A percentile compares a stretch with the other conserved stretches of the same genome.
Evolutionary conservation across 805 yeast genomes (phyloP).

Genomic region (Candida odintsovae): DNA sequence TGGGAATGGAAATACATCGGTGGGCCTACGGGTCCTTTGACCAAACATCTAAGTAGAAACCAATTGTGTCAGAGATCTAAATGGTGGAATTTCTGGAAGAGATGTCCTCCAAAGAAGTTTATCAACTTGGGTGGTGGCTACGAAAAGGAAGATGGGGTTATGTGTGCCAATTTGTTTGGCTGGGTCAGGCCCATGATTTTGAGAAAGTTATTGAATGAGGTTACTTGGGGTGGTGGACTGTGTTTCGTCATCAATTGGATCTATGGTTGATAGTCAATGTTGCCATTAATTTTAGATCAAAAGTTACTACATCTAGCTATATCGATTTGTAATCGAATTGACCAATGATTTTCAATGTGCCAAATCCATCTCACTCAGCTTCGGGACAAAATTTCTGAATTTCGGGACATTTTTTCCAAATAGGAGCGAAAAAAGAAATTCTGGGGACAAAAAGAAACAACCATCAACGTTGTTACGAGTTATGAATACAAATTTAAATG

Average conservation of each 20-base stretch:
- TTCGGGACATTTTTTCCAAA: no score
- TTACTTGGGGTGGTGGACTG: conserved; percentile 59
- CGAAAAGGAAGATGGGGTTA: conserved; percentile 75
- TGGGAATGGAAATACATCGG: conserved; percentile 88
- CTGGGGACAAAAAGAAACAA: no score
- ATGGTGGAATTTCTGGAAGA: conserved; percentile 89
- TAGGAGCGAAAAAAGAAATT: no score
- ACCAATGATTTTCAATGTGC: no score
- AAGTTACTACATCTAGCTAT: no score
- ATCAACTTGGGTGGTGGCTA: conserved; percentile 82
- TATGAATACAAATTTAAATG: no score
- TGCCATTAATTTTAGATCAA: no score
- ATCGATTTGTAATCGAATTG: no score
- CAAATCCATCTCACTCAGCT: no score
- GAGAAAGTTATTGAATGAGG: conserved; percentile 38
- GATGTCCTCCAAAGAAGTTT: conserved; percentile 72
- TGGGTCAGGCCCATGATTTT: conserved; percentile 48
- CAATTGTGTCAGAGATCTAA: conserved; percentile 78
- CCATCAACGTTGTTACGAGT: no score
- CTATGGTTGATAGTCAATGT: conserved; percentile 31
- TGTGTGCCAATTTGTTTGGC: conserved; percentile 65
- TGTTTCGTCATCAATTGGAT: conserved; percentile 49
- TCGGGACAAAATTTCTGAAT: no score
- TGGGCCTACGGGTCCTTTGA: conserved; percentile 90
- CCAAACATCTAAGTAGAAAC: conserved; percentile 63